Evolutionary conservation across 352 stramenopile genomes (phyloP).

Genomic region (Phytophthora macrochlamydospora): DNA sequence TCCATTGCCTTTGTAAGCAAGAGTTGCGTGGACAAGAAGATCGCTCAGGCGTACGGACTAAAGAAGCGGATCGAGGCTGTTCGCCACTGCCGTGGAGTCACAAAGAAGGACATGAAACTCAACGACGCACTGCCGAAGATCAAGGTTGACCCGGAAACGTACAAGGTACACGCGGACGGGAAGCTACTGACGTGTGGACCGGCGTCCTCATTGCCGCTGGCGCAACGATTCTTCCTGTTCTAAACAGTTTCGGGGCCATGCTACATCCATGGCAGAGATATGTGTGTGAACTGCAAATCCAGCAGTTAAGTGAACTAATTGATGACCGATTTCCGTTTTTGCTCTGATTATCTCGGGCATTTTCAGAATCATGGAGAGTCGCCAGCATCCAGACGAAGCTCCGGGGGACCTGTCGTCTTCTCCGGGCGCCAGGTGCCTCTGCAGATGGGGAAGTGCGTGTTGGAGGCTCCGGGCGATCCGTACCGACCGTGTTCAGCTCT

Average conservation of each 20-base stretch:
- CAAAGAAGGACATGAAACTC: slow-evolving; percentile 97
- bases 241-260: slow-evolving; percentile 37
- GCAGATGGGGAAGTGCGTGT: slow-evolving; percentile 58
- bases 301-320: too few species aligned
- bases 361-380: slow-evolving; percentile 24
- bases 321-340: too few species aligned
- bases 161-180: slow-evolving; percentile 92
- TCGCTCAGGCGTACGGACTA: slow-evolving; percentile 79
- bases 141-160: slow-evolving; percentile 96
- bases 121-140: slow-evolving; percentile 95
- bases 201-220: slow-evolving; percentile 84
- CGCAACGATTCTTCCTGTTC: slow-evolving; percentile 95
- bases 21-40: slow-evolving; percentile 72
- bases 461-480: slow-evolving; percentile 50
- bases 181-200: slow-evolving; percentile 91
- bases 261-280: background rate
- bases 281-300: too few species aligned
- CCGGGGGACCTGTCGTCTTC: slow-evolving; percentile 23
- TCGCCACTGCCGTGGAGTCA: slow-evolving; percentile 79
- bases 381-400: slow-evolving; percentile 15
- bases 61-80: slow-evolving; percentile 90
- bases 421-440: slow-evolving; percentile 35
- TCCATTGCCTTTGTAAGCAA: slow-evolving; percentile 93
- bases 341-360: too few species aligned
- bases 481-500: slow-evolving; percentile 27